Evolutionary conservation across 2,329 filamentous ascomycete genomes (phyloP).

Genomic region (Rhynchosporium graminicola): DNA sequence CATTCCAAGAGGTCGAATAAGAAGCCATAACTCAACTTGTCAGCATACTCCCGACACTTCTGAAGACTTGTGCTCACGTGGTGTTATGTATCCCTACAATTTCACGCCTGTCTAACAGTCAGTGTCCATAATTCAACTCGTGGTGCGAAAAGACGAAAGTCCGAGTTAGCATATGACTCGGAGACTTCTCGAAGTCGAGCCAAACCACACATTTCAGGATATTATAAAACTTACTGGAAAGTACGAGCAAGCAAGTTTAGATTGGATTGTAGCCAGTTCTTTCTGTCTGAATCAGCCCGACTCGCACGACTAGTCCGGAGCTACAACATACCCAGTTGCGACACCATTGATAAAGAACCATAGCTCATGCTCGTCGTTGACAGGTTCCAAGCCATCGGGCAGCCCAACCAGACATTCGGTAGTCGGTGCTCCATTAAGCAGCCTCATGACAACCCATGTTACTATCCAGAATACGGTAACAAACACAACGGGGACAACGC

Average conservation of each 20-base stretch:
- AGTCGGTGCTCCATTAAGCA: conserved; percentile 53
- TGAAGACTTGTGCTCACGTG: conserved; percentile 55
- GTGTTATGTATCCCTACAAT: conserved; percentile 74
- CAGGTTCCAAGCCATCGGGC: conserved; percentile 52
- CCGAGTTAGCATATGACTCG: background rate
- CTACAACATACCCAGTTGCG: conserved; percentile 53
- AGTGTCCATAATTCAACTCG: background rate
- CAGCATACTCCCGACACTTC: background rate
- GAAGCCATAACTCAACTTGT: conserved; percentile 56
- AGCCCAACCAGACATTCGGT: conserved; percentile 50
- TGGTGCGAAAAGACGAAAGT: background rate
- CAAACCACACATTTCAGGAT: conserved; percentile 34
- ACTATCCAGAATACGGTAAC: conserved; percentile 49
- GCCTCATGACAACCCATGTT: conserved; percentile 53
- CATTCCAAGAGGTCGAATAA: conserved; percentile 78
- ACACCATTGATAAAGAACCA: conserved; percentile 82
- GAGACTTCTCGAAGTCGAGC: background rate
- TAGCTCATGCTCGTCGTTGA: conserved; percentile 58
- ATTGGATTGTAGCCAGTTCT: conserved; percentile 67
- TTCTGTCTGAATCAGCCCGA: conserved; percentile 41
- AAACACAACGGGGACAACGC: conserved; percentile 47
- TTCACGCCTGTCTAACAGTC: conserved; percentile 37
- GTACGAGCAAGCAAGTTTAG: conserved; percentile 70
- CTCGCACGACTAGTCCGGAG: background rate
- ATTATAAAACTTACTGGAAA: conserved; percentile 59